Evolutionary conservation across 1,284 basidiomycete species (phyloP).

Genomic region (Sanguinoderma infundibulare): DNA sequence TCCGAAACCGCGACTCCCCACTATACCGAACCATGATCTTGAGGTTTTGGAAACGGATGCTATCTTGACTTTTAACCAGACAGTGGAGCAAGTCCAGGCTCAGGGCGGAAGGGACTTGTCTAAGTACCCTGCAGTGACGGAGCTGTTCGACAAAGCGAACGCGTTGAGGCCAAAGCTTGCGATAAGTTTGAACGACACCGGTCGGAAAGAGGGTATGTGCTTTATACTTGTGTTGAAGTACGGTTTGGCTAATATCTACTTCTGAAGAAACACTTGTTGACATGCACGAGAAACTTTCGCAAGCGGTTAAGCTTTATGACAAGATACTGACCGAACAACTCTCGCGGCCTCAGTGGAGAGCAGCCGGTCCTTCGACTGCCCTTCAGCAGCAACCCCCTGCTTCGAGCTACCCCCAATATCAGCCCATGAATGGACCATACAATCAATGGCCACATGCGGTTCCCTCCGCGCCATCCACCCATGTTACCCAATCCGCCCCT

Average conservation of each 20-base stretch:
- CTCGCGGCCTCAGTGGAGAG: constrained; percentile 67
- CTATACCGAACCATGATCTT: constrained; percentile 78
- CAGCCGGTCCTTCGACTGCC: constrained; percentile 37
- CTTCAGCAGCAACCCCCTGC: constrained; percentile 22
- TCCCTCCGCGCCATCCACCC: constrained; percentile 19
- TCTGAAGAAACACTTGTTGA: constrained; percentile 79
- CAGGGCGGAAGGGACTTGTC: constrained; percentile 81
- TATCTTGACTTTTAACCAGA: constrained; percentile 89
- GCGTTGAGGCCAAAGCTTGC: constrained; percentile 83
- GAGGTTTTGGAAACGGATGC: constrained; percentile 81
- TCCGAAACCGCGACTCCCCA: constrained; percentile 49
- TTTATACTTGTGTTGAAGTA: neutral
- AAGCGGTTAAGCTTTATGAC: constrained; percentile 92
- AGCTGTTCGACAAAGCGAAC: constrained; percentile 86
- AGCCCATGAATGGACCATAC: constrained; percentile 30
- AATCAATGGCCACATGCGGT: constrained; percentile 34
- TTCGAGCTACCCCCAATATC: constrained; percentile 33
- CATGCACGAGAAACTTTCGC: constrained; percentile 93
- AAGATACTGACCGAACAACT: constrained; percentile 86
- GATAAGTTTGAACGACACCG: constrained; percentile 85
- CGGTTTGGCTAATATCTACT: neutral
- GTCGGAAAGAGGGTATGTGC: constrained; percentile 75
- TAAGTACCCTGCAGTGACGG: constrained; percentile 81
- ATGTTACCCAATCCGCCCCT: constrained; percentile 13
- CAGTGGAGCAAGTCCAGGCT: constrained; percentile 82